Percentiles rank a stretch among this genome's conserved stretches.
phyloP scores from a whole-genome alignment of 176 grass and related monocot species.

The Aegilops tauschii region DNA sequence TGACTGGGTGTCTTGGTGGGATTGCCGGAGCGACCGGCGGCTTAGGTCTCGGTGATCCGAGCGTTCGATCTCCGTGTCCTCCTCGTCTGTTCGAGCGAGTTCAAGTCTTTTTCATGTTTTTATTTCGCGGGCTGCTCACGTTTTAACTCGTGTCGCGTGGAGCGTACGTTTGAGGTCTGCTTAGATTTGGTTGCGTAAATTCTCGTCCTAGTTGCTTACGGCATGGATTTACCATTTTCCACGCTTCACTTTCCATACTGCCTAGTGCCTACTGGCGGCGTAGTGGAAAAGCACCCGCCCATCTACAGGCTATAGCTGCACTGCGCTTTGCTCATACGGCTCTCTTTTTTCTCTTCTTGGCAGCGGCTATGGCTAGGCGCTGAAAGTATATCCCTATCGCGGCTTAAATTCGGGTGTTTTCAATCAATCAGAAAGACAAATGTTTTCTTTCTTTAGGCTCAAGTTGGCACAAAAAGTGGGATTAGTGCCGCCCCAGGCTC shows the following conservation, averaged over 20 bases:
- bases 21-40: not conserved
- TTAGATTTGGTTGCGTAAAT: slow-evolving; percentile 3
- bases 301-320: no score
- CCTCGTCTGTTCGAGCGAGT: not conserved
- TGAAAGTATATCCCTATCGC: not conserved
- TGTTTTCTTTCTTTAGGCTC: not conserved
- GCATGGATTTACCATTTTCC: not conserved
- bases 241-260: not conserved
- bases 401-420: not conserved
- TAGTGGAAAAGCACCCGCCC: not conserved
- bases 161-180: slow-evolving; percentile 5
- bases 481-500: slow-evolving; percentile 17
- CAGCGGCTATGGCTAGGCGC: not conserved
- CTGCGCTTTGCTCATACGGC: not conserved
- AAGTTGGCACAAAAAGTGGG: not conserved
- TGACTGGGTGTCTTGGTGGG: not conserved
- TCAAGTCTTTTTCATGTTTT: slow-evolving; percentile 2
- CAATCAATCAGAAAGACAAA: not conserved
- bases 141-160: slow-evolving; percentile 33
- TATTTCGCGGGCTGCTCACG: slow-evolving; percentile 39
- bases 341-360: slow-evolving; percentile 1
- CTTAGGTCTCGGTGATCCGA: not conserved
- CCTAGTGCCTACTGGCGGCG: not conserved
- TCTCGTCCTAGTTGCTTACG: not conserved
- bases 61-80: not conserved